phyloP scores from a whole-genome alignment of 805 yeast genomes.

The Saccharomycopsis microspora region DNA sequence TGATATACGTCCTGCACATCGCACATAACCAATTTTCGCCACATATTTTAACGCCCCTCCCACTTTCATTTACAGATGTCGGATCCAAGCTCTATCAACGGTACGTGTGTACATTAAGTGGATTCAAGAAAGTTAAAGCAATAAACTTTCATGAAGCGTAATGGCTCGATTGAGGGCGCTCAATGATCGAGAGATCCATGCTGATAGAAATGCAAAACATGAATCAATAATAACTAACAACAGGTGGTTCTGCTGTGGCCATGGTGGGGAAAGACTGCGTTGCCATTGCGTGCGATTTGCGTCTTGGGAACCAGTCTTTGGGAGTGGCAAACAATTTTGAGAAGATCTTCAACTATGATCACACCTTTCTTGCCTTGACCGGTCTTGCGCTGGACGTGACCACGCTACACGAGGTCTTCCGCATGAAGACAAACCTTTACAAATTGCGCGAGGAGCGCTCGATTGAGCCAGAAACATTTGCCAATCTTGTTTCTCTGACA shows the following conservation, averaged over 20 bases:
- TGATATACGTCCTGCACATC: no score
- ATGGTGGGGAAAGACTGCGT: constrained; percentile 98
- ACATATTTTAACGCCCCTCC: no score
- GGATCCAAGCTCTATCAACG: constrained; percentile 71
- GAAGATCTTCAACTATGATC: constrained; percentile 78
- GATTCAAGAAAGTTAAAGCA: background rate
- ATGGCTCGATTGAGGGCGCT: background rate
- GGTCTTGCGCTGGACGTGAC: constrained; percentile 93
- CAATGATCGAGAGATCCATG: background rate
- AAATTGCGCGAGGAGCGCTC: constrained; percentile 83
- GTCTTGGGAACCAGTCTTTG: constrained; percentile 87
- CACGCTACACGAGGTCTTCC: constrained; percentile 71
- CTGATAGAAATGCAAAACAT: background rate
- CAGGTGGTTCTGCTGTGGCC: constrained; percentile 94
- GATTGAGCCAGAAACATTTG: constrained; percentile 89
- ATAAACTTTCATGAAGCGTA: background rate
- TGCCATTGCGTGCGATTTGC: constrained; percentile 91
- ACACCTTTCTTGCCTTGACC: constrained; percentile 81
- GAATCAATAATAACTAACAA: constrained; percentile 15
- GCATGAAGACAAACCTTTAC: constrained; percentile 78
- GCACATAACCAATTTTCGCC: no score
- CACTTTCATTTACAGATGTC: constrained; percentile 4
- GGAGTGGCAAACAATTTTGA: constrained; percentile 91
- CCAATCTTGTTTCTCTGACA: constrained; percentile 83
- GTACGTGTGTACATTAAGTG: constrained; percentile 25